Evolutionary conservation across 2,329 filamentous ascomycete species (phyloP).

Genomic region (Fusarium dlaminii): DNA sequence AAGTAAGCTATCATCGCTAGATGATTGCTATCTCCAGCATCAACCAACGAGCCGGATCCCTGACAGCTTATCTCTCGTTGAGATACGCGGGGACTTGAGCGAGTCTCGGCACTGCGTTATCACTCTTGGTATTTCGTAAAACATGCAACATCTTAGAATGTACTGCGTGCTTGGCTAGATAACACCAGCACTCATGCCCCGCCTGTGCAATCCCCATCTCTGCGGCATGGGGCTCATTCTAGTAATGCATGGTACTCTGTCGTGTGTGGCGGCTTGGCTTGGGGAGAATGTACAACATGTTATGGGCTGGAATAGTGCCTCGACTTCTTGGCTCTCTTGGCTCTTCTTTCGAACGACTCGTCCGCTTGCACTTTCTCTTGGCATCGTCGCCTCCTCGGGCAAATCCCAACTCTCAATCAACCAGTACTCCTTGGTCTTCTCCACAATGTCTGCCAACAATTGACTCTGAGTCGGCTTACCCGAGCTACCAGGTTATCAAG

Average conservation of each 20-base stretch:
- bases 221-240: not conserved
- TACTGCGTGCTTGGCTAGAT: constrained; percentile 27
- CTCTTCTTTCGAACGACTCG: constrained; percentile 20
- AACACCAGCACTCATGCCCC: constrained; percentile 22
- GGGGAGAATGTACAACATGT: constrained; percentile 33
- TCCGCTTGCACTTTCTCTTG: constrained; percentile 24
- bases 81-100: constrained; percentile 9
- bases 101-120: constrained; percentile 18
- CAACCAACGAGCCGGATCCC: not conserved
- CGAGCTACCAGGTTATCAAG: constrained; percentile 23
- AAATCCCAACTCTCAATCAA: constrained; percentile 28
- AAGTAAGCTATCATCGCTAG: not conserved
- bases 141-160: not conserved
- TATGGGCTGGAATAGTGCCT: constrained; percentile 28
- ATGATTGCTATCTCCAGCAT: not conserved
- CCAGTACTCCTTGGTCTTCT: constrained; percentile 3
- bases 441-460: constrained; percentile 27
- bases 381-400: constrained; percentile 35
- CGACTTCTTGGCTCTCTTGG: constrained; percentile 34
- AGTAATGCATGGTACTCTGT: constrained; percentile 27
- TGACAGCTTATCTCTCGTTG: constrained; percentile 4
- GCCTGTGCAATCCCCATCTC: constrained; percentile 23
- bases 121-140: constrained; percentile 27
- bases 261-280: constrained; percentile 32
- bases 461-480: constrained; percentile 20